Conservation (phyloP, 768 basidiomycete species). For the Hypholoma fasciculare region DNA sequence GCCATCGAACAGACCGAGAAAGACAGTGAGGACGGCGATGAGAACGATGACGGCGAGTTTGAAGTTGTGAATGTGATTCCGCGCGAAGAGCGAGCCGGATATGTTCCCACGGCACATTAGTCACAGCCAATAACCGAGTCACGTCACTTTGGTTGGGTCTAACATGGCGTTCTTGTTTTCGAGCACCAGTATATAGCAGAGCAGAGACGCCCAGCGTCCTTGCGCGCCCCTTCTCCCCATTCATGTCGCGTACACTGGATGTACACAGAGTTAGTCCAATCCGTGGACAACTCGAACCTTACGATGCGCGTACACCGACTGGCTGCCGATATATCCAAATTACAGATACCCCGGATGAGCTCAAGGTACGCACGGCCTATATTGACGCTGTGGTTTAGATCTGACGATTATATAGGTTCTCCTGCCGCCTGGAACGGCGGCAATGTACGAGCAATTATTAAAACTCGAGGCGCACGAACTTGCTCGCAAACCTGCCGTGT, state of each 20-base stretch:
- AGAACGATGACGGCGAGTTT: no score
- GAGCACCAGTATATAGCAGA: slow-evolving; percentile 7
- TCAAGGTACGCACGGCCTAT: slow-evolving; percentile 47
- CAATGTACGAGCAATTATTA: slow-evolving; percentile 65
- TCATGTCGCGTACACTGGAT: slow-evolving; percentile 41
- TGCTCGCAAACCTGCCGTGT: slow-evolving; percentile 50
- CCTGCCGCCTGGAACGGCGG: slow-evolving; percentile 65
- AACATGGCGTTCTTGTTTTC: slow-evolving; percentile 21
- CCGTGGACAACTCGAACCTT: slow-evolving; percentile 74
- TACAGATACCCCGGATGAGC: slow-evolving; percentile 74
- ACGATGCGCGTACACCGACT: slow-evolving; percentile 50
- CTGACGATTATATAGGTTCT: slow-evolving; percentile 47
- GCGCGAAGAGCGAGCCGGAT: slow-evolving; percentile 17
- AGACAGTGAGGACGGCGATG: no score
- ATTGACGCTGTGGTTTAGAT: not conserved
- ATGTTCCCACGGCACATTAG: slow-evolving; percentile 10
- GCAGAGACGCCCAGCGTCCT: slow-evolving; percentile 1
- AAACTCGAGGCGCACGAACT: slow-evolving; percentile 64
- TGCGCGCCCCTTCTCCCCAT: slow-evolving; percentile 2
- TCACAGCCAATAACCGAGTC: slow-evolving; percentile 7
- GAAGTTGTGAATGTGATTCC: slow-evolving; percentile 21
- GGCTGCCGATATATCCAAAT: slow-evolving; percentile 77
- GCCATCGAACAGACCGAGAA: slow-evolving; percentile 33
- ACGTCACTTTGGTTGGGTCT: slow-evolving; percentile 18
- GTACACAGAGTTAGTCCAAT: slow-evolving; percentile 66